phyloP scores from a whole-genome alignment of 1,139 yeast species.

The Scheffersomyces parashehatae region DNA sequence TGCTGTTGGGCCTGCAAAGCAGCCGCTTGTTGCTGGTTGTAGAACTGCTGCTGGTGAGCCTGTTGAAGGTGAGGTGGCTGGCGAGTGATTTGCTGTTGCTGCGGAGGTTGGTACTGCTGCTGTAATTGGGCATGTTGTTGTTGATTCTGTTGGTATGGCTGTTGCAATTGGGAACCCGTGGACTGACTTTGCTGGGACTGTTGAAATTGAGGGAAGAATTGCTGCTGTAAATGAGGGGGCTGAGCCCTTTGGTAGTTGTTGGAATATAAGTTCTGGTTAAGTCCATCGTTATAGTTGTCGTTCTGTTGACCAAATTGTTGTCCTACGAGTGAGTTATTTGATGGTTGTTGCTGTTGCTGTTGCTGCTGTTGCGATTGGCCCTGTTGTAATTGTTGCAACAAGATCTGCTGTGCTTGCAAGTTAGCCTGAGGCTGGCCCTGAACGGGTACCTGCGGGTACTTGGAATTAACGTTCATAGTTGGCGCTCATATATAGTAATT shows the following conservation, averaged over 20 bases:
- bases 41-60: constrained; percentile 23
- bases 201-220: constrained; percentile 29
- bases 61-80: constrained; percentile 22
- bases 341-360: constrained; percentile 17
- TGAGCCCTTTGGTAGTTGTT: constrained; percentile 31
- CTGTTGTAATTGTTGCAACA: constrained; percentile 48
- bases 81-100: constrained; percentile 14
- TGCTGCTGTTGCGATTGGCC: constrained; percentile 23
- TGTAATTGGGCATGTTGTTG: constrained; percentile 9
- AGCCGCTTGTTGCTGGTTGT: constrained; percentile 22
- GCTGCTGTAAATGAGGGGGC: constrained; percentile 24
- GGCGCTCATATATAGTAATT: no score
- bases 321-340: constrained; percentile 12
- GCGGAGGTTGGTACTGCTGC: constrained; percentile 16
- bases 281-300: constrained; percentile 25
- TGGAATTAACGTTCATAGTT: constrained; percentile 29
- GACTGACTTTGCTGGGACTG: constrained; percentile 17
- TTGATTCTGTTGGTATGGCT: constrained; percentile 8
- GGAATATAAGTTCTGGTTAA: constrained; percentile 38
- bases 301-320: constrained; percentile 24
- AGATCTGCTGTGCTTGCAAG: constrained; percentile 46
- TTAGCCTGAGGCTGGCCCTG: constrained; percentile 31
- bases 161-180: constrained; percentile 7
- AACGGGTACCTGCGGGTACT: constrained; percentile 33
- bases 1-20: constrained; percentile 17